Evolutionary conservation across 2,329 filamentous ascomycete species (phyloP), one percentile per base, ranked within the genome.

Genomic region (Metarhizium humberi): DNA sequence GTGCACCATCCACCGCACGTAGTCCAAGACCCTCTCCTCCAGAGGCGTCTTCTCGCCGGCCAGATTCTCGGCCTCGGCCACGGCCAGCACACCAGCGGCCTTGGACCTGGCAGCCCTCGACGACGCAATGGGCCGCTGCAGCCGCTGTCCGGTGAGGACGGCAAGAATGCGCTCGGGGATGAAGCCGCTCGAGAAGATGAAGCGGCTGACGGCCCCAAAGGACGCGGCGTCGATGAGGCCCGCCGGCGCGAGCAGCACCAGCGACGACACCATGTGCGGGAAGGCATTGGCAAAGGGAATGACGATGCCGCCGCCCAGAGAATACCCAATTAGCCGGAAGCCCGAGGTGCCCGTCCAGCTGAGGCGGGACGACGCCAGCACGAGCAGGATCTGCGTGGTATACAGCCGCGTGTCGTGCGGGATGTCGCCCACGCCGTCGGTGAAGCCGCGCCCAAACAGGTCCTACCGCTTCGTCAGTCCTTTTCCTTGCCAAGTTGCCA

Each of bases 181-280:
- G 48, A 80, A 60, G 16, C 78, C 79, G 6, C 76, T 76, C n/a
- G 70, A 73, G 68, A 83, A 85, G 52, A 84, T 63, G 54, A 81
- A 65, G 45, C 76, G 74, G 34, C 74, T 75, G 10, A 73, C 59
- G 42, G 70, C 67, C 25, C 78, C 79, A 58, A 84, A 80, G 61
- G 76, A 77, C 56, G 75, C 70, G 0, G 75, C 69, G 46, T 80
- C 73, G 60, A 96, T 81, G 48, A 96, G 75, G 0, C 92, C 92
- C 0, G 85, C 78, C 0, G 92, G 90, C 0, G 90, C 90, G 46
- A 96, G 78, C 6, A 96, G 79, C 11, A 94, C 76, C 25, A 96
- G 75, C 10, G 79, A 81, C 13, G 79, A 77, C 14, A 96, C 77
- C 55, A 92, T 74, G 50, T 80, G 67, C 0, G 89, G 87, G 65